These are phyloP conservation scores for Fusarium dlaminii DNA, from an alignment of 2,329 filamentous ascomycete species.

Conservation along the genomic window DNA sequence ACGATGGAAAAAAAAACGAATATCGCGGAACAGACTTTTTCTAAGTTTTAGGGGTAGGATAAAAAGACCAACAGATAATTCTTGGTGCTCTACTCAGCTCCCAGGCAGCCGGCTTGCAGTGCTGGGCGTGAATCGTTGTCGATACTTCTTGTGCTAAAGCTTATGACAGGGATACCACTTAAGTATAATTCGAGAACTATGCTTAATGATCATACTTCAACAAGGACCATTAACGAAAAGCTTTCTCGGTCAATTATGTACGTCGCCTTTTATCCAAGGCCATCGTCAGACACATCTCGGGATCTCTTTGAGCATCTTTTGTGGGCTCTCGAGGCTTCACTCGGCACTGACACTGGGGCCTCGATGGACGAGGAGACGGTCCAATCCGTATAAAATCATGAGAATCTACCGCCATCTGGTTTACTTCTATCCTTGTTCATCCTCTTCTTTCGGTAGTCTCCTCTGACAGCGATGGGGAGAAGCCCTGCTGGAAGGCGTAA, in stretches of 20 bases:
- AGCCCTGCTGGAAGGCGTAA: neutral
- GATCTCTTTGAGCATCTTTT: neutral
- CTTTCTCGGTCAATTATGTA: neutral
- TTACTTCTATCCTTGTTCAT: neutral
- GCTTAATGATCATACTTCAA: too few species aligned
- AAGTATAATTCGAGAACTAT: neutral
- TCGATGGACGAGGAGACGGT: too few species aligned
- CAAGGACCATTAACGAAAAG: accelerated
- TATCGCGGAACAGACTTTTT: neutral
- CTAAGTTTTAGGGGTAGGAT: neutral
- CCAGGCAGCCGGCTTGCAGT: neutral
- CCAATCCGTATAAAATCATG: neutral
- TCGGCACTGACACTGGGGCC: neutral
- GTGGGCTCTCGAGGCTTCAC: neutral
- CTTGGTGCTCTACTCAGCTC: neutral
- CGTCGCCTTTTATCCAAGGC: neutral
- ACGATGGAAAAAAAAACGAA: neutral
- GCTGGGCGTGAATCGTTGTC: too few species aligned
- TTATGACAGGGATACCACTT: neutral
- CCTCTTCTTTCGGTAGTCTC: neutral
- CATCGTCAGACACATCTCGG: neutral
- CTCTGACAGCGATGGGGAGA: neutral
- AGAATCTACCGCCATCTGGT: accelerated
- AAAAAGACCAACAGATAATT: neutral
- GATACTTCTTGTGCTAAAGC: neutral